These are phyloP conservation scores for Dendrobium catenatum DNA, from an alignment of 106 monocot species.

Conservation along the genomic window DNA sequence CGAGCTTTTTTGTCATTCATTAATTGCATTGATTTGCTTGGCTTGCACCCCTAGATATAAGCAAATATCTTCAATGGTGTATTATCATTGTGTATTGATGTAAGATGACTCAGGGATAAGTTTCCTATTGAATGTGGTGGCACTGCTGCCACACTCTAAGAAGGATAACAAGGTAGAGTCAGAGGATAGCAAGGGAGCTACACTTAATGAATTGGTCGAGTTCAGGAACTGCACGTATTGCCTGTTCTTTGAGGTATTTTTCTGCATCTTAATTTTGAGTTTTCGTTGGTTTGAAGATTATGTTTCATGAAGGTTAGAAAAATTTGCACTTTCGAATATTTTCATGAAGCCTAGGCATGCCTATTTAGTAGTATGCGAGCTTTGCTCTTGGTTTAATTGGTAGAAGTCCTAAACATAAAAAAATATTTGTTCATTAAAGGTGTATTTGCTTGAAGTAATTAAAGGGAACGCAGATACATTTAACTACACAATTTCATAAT, in stretches of 20 bases:
- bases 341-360: neutral
- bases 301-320: neutral
- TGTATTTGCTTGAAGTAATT: neutral
- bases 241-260: conserved; percentile 84
- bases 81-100: too few species aligned
- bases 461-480: neutral
- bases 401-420: neutral
- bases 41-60: too few species aligned
- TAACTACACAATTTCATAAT: neutral
- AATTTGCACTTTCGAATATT: neutral
- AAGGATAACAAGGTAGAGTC: conserved; percentile 96
- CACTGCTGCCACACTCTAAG: conserved; percentile 83
- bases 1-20: neutral
- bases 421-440: neutral
- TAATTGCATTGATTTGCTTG: too few species aligned
- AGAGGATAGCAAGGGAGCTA: conserved; percentile 68
- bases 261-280: neutral
- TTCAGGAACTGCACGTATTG: conserved; percentile 81
- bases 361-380: neutral
- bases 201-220: conserved; percentile 83
- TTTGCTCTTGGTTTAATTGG: neutral
- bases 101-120: too few species aligned
- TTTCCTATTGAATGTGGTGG: conserved; percentile 60
- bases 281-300: neutral
- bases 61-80: too few species aligned